Conservation (phyloP, 2,329 filamentous ascomycete genomes). For the Arthrobotrys megalospora region DNA sequence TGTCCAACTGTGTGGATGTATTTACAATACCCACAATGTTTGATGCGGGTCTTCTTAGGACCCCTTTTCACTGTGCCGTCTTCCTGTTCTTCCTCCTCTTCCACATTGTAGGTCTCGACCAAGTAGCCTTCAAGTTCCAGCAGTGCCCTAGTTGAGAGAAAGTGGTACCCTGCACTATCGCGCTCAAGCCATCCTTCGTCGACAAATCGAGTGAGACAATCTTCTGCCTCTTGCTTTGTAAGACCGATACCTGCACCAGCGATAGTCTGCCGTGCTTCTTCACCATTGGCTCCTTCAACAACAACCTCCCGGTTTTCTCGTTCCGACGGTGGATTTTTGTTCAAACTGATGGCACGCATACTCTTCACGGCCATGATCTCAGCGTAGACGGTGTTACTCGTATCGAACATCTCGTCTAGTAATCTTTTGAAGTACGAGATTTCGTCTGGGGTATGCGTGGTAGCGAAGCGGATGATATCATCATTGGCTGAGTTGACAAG, state of each 20-base stretch:
- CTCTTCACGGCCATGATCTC: slow-evolving; percentile 87
- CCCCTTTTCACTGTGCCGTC: slow-evolving; percentile 69
- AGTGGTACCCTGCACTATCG: slow-evolving; percentile 78
- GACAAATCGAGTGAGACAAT: slow-evolving; percentile 78
- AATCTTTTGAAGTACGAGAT: slow-evolving; percentile 90
- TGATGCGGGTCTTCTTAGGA: slow-evolving; percentile 75
- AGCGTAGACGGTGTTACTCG: slow-evolving; percentile 82
- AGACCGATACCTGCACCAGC: slow-evolving; percentile 71
- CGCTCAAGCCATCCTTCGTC: slow-evolving; percentile 86
- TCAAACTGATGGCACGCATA: slow-evolving; percentile 82
- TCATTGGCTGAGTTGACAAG: slow-evolving; percentile 92
- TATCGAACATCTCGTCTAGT: slow-evolving; percentile 92
- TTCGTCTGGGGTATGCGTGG: slow-evolving; percentile 83
- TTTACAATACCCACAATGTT: slow-evolving; percentile 88
- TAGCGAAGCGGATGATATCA: slow-evolving; percentile 86
- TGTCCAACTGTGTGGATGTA: slow-evolving; percentile 88
- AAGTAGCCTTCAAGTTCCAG: slow-evolving; percentile 90
- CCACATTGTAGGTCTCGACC: slow-evolving; percentile 89
- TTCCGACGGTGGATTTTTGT: slow-evolving; percentile 69
- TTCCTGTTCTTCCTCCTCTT: slow-evolving; percentile 70
- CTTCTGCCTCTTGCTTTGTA: slow-evolving; percentile 83
- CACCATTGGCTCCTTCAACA: slow-evolving; percentile 64
- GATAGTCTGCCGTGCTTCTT: slow-evolving; percentile 66
- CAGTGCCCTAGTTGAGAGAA: slow-evolving; percentile 81
- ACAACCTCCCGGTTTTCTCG: slow-evolving; percentile 50